Base-by-base conservation (phyloP, 176 grass and related monocot genomes). In the Miscanthus lutarioriparius region DNA sequence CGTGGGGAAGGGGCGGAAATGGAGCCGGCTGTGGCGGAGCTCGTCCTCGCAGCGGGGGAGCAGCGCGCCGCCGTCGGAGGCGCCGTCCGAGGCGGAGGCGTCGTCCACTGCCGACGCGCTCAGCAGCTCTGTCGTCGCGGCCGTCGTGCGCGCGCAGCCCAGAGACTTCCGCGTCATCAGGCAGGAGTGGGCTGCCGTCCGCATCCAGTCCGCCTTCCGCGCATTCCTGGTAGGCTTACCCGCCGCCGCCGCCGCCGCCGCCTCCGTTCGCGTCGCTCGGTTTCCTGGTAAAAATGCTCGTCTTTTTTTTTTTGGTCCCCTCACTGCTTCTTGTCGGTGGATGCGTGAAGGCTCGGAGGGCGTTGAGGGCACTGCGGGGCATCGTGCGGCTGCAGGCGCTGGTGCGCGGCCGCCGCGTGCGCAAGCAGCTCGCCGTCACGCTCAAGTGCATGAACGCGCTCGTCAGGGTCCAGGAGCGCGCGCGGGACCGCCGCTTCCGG, bases 371-470 rank as follows among this genome's bases (percentile, higher is more conserved):
- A 33, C 82, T 97, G 49, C 89, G 86, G 44, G 94, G 92, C 56
- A 97, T 97, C 44, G 94, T 97, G 19, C 89, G 89, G 63, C 83
- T 97, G 67, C 94, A 97, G 85, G 94, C 94, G 30, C 74, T 97
- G n/a, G 90, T 94, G 72, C 89, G 94, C 45, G 90, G 94, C 39
- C 87, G 90, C 48, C 91, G 87, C 72, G 94, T 94, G 82, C 88
- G 94, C 78, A 94, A 94, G 90, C 85, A 97, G 82, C 41, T 92
- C 28, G 89, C 94, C 53, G 80, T 92, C 45, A 97, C 92, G 15
- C 80, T 94, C 67, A 91, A 90, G 86, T 92, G 90, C 92, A 97
- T 94, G 94, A 90, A 90, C 36, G 90, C 94, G 66, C 87, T 94
- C 25, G 87, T 94, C 33, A 62, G 94, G 70, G 87, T 92, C 66